A percentile compares a stretch with the other conserved stretches of the same genome.
These are phyloP conservation scores for Colletotrichum sp. DNA, from an alignment of 2,329 filamentous ascomycete genomes.

Conservation along the genomic window DNA sequence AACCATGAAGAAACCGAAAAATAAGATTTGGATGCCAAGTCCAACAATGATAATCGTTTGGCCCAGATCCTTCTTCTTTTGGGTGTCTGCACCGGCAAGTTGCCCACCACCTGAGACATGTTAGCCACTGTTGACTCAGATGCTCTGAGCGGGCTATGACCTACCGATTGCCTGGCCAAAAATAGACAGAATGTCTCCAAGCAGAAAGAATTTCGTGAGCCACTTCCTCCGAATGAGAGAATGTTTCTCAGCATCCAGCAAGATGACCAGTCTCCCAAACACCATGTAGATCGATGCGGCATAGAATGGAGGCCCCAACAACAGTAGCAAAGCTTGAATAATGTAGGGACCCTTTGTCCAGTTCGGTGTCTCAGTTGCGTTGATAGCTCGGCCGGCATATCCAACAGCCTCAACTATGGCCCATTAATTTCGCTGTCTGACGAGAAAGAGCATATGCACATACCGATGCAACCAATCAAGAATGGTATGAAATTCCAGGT, in stretches of 20 bases:
- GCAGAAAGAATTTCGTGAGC: conserved; percentile 60
- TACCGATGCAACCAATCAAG: conserved; percentile 54
- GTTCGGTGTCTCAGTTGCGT: conserved; percentile 43
- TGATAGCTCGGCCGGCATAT: conserved; percentile 56
- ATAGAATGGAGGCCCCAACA: conserved; percentile 52
- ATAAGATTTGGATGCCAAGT: conserved; percentile 58
- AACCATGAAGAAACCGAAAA: conserved; percentile 58
- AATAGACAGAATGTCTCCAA: conserved; percentile 58
- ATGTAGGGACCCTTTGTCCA: conserved; percentile 41
- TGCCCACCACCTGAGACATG: not conserved
- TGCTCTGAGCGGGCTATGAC: not conserved
- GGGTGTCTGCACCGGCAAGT: conserved; percentile 27
- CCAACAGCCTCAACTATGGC: conserved; percentile 51
- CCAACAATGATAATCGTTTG: conserved; percentile 56
- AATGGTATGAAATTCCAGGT: conserved; percentile 61
- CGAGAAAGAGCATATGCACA: not conserved
- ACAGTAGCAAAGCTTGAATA: conserved; percentile 46
- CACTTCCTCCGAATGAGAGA: conserved; percentile 39
- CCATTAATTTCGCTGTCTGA: not conserved
- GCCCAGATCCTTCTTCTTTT: conserved; percentile 29
- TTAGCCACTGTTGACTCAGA: not conserved
- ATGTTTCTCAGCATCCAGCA: conserved; percentile 37
- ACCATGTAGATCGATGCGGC: conserved; percentile 58
- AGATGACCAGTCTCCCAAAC: conserved; percentile 46
- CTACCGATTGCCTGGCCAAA: conserved; percentile 50